phyloP scores from a whole-genome alignment of 2,329 filamentous ascomycete genomes.

The Cephalotrichum gorgonifer region DNA sequence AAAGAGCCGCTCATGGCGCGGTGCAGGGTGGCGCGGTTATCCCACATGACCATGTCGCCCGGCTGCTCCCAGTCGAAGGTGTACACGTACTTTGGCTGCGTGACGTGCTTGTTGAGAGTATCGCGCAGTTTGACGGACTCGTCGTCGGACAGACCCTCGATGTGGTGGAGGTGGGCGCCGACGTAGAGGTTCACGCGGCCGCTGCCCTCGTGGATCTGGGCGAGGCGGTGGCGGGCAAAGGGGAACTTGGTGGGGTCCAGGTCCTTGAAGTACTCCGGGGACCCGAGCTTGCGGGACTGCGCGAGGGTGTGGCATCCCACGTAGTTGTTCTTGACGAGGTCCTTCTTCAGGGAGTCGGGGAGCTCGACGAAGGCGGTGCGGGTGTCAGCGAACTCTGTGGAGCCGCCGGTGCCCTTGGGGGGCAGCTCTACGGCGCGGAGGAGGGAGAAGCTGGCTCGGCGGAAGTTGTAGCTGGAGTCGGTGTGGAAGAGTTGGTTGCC shows the following conservation, averaged over 20 bases:
- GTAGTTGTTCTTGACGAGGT: slow-evolving; percentile 27
- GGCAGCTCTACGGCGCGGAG: slow-evolving; percentile 39
- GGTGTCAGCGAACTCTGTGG: slow-evolving; percentile 43
- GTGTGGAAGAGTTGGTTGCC: slow-evolving; percentile 43
- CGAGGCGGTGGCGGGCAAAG: slow-evolving; percentile 34
- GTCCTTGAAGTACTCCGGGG: slow-evolving; percentile 35
- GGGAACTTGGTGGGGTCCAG: slow-evolving; percentile 26
- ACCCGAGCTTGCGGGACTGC: slow-evolving; percentile 40
- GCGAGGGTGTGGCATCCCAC: slow-evolving; percentile 38
- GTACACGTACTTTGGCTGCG: slow-evolving; percentile 33
- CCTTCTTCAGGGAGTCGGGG: slow-evolving; percentile 18
- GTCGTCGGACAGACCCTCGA: slow-evolving; percentile 28
- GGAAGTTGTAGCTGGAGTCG: slow-evolving; percentile 45
- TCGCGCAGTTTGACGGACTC: slow-evolving; percentile 24
- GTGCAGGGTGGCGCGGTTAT: slow-evolving; percentile 48
- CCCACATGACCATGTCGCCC: slow-evolving; percentile 48
- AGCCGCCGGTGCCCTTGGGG: slow-evolving; percentile 32
- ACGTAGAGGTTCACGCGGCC: slow-evolving; percentile 43
- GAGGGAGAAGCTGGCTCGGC: slow-evolving; percentile 39
- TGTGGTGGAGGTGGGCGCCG: slow-evolving; percentile 40
- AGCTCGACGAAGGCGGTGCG: slow-evolving; percentile 39
- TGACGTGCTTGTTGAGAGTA: slow-evolving; percentile 33
- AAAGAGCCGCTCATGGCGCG: slow-evolving; percentile 36
- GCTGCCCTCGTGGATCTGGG: slow-evolving; percentile 39
- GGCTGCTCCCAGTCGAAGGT: slow-evolving; percentile 34